phyloP scores from a whole-genome alignment of 2,329 filamentous ascomycete species.

The Macrophomina tecta region DNA sequence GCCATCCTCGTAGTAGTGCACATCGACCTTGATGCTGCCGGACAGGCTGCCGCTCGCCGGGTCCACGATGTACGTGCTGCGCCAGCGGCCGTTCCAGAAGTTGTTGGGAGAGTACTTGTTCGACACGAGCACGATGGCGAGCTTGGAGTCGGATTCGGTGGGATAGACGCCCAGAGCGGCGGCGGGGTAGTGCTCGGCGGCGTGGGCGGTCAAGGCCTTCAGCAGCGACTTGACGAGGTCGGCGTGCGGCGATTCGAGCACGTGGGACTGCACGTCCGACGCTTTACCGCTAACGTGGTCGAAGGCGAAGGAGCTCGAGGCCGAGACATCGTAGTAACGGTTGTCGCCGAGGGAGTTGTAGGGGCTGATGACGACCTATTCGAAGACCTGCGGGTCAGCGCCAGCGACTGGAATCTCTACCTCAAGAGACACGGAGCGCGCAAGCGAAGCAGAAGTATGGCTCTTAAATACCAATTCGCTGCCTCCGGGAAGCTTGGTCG shows the following conservation, averaged over 20 bases:
- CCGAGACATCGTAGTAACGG: conserved; percentile 89
- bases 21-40: conserved; percentile 87
- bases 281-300: conserved; percentile 86
- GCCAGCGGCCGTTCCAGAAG: conserved; percentile 99
- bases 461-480: conserved; percentile 69
- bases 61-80: conserved; percentile 81
- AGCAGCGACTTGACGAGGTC: conserved; percentile 85
- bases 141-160: conserved; percentile 71
- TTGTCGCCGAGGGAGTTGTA: conserved; percentile 82
- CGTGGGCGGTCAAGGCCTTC: conserved; percentile 76
- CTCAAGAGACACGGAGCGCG: neutral
- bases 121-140: conserved; percentile 85
- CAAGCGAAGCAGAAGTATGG: neutral
- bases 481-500: conserved; percentile 86
- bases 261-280: conserved; percentile 79
- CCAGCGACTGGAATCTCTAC: neutral
- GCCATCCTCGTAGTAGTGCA: conserved; percentile 99
- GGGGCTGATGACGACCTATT: conserved; percentile 76
- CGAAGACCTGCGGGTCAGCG: neutral
- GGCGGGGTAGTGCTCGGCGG: conserved; percentile 86
- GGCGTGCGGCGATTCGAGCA: conserved; percentile 74
- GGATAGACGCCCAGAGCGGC: conserved; percentile 84
- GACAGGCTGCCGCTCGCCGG: conserved; percentile 68
- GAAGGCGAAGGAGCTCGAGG: conserved; percentile 84
- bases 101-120: conserved; percentile 99